Conservation (phyloP, 768 basidiomycete genomes). For the Lepiota brunneoincarnata region DNA sequence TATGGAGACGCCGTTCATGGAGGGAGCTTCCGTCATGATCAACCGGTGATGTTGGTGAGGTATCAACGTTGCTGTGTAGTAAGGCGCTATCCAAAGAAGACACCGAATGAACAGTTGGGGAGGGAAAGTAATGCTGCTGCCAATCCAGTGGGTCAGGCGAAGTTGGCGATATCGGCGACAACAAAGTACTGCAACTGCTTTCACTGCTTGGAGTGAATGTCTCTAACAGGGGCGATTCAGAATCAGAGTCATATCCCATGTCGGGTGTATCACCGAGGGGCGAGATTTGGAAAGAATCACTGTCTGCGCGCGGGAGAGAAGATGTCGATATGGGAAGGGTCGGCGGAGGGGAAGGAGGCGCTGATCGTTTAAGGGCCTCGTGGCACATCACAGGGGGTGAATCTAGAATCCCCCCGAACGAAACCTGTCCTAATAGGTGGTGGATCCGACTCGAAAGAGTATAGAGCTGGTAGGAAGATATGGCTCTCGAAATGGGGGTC, state of each 20-base stretch:
- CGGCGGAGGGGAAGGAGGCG: constrained; percentile 40
- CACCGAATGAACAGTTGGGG: not conserved
- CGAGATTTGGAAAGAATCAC: not conserved
- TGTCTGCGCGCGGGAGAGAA: constrained; percentile 33
- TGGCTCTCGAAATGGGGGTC: not conserved
- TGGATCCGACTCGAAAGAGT: not conserved
- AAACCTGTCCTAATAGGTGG: not conserved
- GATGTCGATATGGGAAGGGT: constrained; percentile 35
- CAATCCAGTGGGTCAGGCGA: not conserved
- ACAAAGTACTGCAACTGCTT: constrained; percentile 11
- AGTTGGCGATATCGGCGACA: constrained; percentile 3
- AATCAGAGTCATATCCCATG: not conserved
- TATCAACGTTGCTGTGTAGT: not conserved
- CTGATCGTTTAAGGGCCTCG: constrained; percentile 23
- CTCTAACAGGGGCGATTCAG: not conserved
- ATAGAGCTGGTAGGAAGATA: not conserved
- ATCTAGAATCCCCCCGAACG: constrained; percentile 28
- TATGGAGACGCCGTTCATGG: not conserved
- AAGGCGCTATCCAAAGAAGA: not conserved
- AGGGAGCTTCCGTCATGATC: not conserved
- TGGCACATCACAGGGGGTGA: constrained; percentile 31
- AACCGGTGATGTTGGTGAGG: not conserved
- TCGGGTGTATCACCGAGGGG: not conserved
- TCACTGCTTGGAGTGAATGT: constrained; percentile 7
- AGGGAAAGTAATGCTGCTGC: not conserved